Evolutionary conservation across 176 grass and related monocot species (phyloP).

Genomic region (Saccharum officinarum): DNA sequence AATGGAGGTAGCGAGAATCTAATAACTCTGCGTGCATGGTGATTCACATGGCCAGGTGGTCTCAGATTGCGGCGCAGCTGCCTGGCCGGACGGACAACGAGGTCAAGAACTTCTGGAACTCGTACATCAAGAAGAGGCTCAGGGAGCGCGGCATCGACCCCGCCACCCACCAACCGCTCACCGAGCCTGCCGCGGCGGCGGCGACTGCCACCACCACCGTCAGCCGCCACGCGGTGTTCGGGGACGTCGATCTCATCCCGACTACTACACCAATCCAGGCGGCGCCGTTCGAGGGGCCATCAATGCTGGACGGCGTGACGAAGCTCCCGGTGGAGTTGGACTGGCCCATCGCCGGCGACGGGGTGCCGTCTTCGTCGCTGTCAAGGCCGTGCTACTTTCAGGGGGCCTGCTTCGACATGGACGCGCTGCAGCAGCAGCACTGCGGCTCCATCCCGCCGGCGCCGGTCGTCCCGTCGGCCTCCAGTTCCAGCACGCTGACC

Average conservation of each 20-base stretch:
- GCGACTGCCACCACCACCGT: neutral
- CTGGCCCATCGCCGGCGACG: neutral
- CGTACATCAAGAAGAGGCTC: slow-evolving; percentile 74
- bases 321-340: slow-evolving; percentile 22
- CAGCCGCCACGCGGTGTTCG: slow-evolving; percentile 20
- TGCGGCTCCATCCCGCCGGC: neutral
- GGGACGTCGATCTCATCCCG: slow-evolving; percentile 38
- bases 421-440: slow-evolving; percentile 30
- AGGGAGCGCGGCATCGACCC: slow-evolving; percentile 78
- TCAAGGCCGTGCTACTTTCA: slow-evolving; percentile 24
- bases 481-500: slow-evolving; percentile 47
- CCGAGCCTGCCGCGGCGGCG: neutral
- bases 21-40: neutral
- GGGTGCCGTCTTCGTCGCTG: neutral
- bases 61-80: slow-evolving; percentile 79
- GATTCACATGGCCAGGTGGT: slow-evolving; percentile 52
- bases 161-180: slow-evolving; percentile 61
- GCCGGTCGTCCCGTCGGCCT: slow-evolving; percentile 22
- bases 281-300: neutral
- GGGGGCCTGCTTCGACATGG: slow-evolving; percentile 11
- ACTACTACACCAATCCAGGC: neutral
- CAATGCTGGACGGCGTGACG: slow-evolving; percentile 8
- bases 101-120: slow-evolving; percentile 99
- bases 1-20: neutral
- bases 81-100: slow-evolving; percentile 95